These are phyloP conservation scores for Cenchrus americanus DNA, from an alignment of 176 grass and related monocot species.

Conservation along the genomic window DNA sequence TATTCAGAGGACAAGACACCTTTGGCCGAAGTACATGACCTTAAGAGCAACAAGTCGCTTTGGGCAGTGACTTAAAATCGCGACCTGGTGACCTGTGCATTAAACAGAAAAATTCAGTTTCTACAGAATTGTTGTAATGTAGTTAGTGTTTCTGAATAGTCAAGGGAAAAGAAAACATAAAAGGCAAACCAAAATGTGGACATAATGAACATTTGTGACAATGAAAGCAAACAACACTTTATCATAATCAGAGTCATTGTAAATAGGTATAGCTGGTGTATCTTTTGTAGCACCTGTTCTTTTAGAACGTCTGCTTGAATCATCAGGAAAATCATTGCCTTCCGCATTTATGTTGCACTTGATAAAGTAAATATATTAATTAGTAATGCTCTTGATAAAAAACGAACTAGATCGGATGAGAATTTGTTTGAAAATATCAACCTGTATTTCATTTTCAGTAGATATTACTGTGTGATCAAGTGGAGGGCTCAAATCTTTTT, in stretches of 20 bases:
- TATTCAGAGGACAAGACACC: slow-evolving; percentile 45
- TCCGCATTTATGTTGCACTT: slow-evolving; percentile 12
- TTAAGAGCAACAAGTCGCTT: slow-evolving; percentile 77
- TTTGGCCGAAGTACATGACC: slow-evolving; percentile 92
- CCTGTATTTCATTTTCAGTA: slow-evolving; percentile 14
- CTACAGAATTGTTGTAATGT: neutral
- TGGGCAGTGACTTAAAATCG: slow-evolving; percentile 52
- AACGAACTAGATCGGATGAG: neutral
- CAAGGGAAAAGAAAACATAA: neutral
- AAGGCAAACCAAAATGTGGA: neutral
- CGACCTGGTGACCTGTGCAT: slow-evolving; percentile 42
- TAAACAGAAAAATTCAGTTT: slow-evolving; percentile 21
- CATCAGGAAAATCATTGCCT: neutral
- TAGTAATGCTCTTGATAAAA: neutral
- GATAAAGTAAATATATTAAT: slow-evolving; percentile 9
- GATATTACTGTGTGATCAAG: slow-evolving; percentile 31
- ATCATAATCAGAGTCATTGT: neutral
- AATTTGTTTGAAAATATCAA: slow-evolving; percentile 30
- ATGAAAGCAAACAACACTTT: neutral
- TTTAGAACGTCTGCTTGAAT: slow-evolving; percentile 17
- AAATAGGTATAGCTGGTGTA: neutral
- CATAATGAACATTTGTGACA: slow-evolving; percentile 11
- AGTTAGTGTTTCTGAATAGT: slow-evolving; percentile 8
- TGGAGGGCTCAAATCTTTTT: slow-evolving; percentile 24
- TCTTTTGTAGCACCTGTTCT: slow-evolving; percentile 35